Evolutionary conservation across 257 asterid genomes (phyloP).

Genomic region (Capsicum baccatum): DNA sequence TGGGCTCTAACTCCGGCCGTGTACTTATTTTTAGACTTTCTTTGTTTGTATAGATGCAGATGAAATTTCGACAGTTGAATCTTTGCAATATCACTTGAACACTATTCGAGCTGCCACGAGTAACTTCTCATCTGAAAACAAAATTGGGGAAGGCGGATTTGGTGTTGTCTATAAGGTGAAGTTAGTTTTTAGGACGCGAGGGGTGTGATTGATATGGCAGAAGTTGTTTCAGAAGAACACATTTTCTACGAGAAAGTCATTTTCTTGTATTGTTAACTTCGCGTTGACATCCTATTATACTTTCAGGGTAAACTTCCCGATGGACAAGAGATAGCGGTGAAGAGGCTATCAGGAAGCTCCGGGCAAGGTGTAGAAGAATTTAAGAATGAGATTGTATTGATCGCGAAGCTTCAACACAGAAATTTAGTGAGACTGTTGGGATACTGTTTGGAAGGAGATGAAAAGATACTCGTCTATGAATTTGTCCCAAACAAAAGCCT

Average conservation of each 20-base stretch:
- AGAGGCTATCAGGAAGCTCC: constrained; percentile 31
- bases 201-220: background rate
- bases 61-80: background rate
- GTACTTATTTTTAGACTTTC: background rate
- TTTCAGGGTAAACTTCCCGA: constrained; percentile 28
- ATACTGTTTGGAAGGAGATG: constrained; percentile 32
- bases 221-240: background rate
- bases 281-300: background rate
- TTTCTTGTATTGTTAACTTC: too few species aligned
- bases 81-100: constrained; percentile 13
- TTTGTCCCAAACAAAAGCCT: constrained; percentile 38
- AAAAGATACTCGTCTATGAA: constrained; percentile 41
- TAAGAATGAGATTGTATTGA: constrained; percentile 34
- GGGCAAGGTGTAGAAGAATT: constrained; percentile 41
- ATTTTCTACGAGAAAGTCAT: background rate
- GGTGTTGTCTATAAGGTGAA: constrained; percentile 39
- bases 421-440: constrained; percentile 40
- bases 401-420: constrained; percentile 42
- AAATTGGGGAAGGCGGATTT: constrained; percentile 37
- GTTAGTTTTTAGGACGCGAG: background rate
- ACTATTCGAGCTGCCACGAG: constrained; percentile 33
- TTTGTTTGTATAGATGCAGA: background rate
- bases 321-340: constrained; percentile 40
- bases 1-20: too few species aligned
- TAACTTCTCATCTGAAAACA: constrained; percentile 25